Evolutionary conservation across 331 rosid species (phyloP).

Genomic region (Telfairia occidentalis): DNA sequence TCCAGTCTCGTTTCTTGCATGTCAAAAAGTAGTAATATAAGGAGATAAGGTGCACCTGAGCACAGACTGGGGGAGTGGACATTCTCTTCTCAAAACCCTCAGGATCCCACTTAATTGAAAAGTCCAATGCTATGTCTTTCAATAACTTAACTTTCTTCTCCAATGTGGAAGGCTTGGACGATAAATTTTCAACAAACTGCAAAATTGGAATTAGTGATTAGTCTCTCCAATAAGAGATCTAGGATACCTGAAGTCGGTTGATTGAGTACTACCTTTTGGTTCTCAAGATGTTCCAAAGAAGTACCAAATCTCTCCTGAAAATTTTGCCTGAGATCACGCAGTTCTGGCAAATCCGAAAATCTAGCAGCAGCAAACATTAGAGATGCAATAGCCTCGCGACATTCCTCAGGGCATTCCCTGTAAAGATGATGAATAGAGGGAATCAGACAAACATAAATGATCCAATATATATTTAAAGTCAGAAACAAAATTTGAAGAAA

Average conservation of each 20-base stretch:
- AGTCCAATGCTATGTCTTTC: slow-evolving; percentile 68
- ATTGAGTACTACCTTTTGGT: slow-evolving; percentile 42
- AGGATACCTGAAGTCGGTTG: slow-evolving; percentile 1
- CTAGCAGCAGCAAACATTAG: slow-evolving; percentile 81
- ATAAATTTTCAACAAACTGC: slow-evolving; percentile 66
- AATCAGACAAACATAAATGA: neutral
- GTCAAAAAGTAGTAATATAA: neutral
- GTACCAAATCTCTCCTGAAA: slow-evolving; percentile 68
- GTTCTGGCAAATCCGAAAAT: slow-evolving; percentile 91
- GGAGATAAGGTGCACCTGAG: slow-evolving; percentile 38
- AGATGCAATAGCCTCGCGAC: slow-evolving; percentile 66
- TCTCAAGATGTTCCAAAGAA: slow-evolving; percentile 47
- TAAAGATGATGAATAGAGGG: slow-evolving; percentile 17
- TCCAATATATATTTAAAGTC: neutral
- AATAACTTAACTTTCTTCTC: slow-evolving; percentile 63
- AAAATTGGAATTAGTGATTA: slow-evolving; percentile 15
- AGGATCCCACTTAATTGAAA: slow-evolving; percentile 79
- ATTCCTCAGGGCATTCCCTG: slow-evolving; percentile 95
- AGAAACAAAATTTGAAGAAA: neutral
- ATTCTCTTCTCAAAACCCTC: slow-evolving; percentile 65
- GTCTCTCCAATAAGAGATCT: slow-evolving; percentile 11
- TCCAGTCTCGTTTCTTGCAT: neutral
- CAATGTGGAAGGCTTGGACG: slow-evolving; percentile 52
- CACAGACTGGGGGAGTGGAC: slow-evolving; percentile 39
- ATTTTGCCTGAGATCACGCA: slow-evolving; percentile 76